Conservation (phyloP, 2,329 filamentous ascomycete species). For the Beauveria australis region DNA sequence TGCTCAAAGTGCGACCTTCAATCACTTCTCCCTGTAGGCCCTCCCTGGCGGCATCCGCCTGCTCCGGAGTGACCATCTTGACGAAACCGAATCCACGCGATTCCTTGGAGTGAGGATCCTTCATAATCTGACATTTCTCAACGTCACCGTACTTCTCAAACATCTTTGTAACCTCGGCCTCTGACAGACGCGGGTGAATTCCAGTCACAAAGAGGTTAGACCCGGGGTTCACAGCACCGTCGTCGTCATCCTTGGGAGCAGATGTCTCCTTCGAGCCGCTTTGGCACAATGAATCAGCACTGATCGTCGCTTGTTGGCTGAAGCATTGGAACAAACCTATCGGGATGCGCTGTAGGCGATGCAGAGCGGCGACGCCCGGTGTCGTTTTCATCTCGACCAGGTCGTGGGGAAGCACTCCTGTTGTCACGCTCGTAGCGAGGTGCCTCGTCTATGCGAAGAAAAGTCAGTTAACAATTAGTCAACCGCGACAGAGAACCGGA, state of each 20-base stretch:
- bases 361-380: conserved; percentile 53
- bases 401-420: conserved; percentile 57
- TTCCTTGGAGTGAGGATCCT: conserved; percentile 96
- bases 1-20: conserved; percentile 91
- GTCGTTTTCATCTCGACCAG: conserved; percentile 51
- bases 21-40: conserved; percentile 91
- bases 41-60: conserved; percentile 95
- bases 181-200: conserved; percentile 85
- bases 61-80: conserved; percentile 93
- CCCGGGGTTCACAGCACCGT: conserved; percentile 80
- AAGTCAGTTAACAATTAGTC: neutral
- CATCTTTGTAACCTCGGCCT: conserved; percentile 84
- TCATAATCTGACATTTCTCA: conserved; percentile 99
- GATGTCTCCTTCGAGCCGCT: conserved; percentile 46
- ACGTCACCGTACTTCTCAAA: conserved; percentile 99
- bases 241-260: conserved; percentile 54
- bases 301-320: neutral
- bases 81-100: conserved; percentile 98
- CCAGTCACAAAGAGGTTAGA: conserved; percentile 99
- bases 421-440: conserved; percentile 60
- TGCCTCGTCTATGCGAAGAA: conserved; percentile 43
- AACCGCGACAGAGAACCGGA: neutral
- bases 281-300: neutral
- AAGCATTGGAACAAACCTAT: conserved; percentile 18
- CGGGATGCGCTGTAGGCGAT: conserved; percentile 48